Percentiles rank a stretch among this genome's conserved stretches.
phyloP scores from a whole-genome alignment of 495 filamentous ascomycete genomes.

The Lasiosphaeris hirsuta region DNA sequence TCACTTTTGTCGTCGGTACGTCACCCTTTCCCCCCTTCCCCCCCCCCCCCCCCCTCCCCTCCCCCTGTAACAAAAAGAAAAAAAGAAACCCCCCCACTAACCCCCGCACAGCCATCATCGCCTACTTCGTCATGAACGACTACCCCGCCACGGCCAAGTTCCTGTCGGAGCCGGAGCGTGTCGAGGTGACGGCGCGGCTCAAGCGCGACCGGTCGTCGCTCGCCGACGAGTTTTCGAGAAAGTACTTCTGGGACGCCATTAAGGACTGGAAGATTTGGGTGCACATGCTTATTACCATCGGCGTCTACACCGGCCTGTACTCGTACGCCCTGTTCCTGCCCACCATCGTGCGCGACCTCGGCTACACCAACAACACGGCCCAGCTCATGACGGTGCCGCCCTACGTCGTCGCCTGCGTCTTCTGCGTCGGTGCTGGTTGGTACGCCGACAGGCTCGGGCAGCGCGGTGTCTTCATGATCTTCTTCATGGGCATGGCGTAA shows the following conservation, averaged over 20 bases:
- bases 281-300: constrained; percentile 49
- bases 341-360: constrained; percentile 59
- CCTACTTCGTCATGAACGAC: constrained; percentile 72
- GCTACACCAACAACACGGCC: constrained; percentile 49
- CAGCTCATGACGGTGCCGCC: constrained; percentile 63
- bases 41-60: too few species aligned
- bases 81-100: background rate
- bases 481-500: constrained; percentile 40
- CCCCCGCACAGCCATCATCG: constrained; percentile 46
- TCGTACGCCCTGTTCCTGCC: constrained; percentile 67
- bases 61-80: too few species aligned
- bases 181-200: constrained; percentile 64
- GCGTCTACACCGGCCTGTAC: constrained; percentile 58
- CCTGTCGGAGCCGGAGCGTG: constrained; percentile 60
- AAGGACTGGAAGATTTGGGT: constrained; percentile 79
- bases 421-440: constrained; percentile 50
- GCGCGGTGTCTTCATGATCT: constrained; percentile 58
- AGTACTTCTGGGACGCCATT: constrained; percentile 66
- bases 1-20: constrained; percentile 57
- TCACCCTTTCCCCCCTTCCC: constrained; percentile 25
- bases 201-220: constrained; percentile 67
- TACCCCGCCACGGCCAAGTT: constrained; percentile 78
- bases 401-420: constrained; percentile 49
- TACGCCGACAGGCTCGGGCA: constrained; percentile 50
- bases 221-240: constrained; percentile 72